These are phyloP conservation scores for Amanita jacksonii DNA, from an alignment of 768 basidiomycete species.

Conservation along the genomic window DNA sequence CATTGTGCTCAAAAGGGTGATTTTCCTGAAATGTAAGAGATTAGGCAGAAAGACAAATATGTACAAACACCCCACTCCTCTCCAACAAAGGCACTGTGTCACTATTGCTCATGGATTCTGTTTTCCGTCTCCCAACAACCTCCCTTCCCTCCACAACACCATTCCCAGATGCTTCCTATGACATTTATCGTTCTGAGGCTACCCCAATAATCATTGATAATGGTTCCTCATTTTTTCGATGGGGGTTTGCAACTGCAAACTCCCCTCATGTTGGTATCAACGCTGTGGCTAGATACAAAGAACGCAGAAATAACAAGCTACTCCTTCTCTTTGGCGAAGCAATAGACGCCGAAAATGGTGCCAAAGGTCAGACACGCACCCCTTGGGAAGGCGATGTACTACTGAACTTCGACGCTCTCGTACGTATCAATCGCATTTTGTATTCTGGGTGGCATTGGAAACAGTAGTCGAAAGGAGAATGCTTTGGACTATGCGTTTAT, in stretches of 20 bases:
- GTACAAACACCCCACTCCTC: too few species aligned
- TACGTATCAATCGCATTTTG: slow-evolving; percentile 31
- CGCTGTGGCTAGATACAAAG: slow-evolving; percentile 80
- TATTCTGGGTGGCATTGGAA: too few species aligned
- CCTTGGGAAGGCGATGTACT: slow-evolving; percentile 95
- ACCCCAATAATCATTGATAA: slow-evolving; percentile 85
- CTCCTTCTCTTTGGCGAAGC: slow-evolving; percentile 85
- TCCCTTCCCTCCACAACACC: slow-evolving; percentile 1
- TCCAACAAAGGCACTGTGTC: too few species aligned
- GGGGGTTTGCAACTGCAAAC: slow-evolving; percentile 64
- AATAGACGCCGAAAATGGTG: slow-evolving; percentile 78
- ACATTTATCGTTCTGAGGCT: slow-evolving; percentile 33
- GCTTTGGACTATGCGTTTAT: slow-evolving; percentile 89
- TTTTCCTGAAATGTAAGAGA: too few species aligned
- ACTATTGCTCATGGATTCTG: slow-evolving; percentile 6
- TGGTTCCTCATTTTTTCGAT: slow-evolving; percentile 73
- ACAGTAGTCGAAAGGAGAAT: slow-evolving; percentile 60
- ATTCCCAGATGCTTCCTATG: slow-evolving; percentile 30
- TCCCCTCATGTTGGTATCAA: slow-evolving; percentile 57
- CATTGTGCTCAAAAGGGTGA: too few species aligned
- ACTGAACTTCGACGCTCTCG: slow-evolving; percentile 87
- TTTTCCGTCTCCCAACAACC: slow-evolving; percentile 5
- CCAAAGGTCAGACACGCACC: slow-evolving; percentile 64
- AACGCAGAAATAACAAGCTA: slow-evolving; percentile 73
- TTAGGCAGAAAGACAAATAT: too few species aligned